Conservation (phyloP, 352 stramenopile genomes). For the Phytophthora europaea region DNA sequence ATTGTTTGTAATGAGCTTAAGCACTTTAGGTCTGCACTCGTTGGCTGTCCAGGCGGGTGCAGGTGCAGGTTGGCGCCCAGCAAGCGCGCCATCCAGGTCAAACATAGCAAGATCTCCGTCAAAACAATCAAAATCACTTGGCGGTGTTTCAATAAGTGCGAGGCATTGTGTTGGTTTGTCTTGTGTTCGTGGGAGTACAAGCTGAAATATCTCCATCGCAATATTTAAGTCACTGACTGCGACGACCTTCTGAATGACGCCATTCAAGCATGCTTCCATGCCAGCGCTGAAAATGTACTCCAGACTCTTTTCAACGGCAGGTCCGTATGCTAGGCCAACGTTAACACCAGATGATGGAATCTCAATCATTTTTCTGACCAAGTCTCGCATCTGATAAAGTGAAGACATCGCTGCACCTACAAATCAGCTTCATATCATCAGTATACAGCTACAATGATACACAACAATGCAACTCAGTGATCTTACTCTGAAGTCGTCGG, state of each 20-base stretch:
- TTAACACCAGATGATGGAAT: slow-evolving; percentile 24
- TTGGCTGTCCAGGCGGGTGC: slow-evolving; percentile 34
- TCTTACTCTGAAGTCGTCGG: slow-evolving; percentile 48
- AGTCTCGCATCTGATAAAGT: slow-evolving; percentile 57
- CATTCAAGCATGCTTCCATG: slow-evolving; percentile 58
- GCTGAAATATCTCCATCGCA: slow-evolving; percentile 66
- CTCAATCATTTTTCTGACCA: slow-evolving; percentile 43
- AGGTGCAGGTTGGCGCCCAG: not conserved
- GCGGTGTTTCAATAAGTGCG: slow-evolving; percentile 8
- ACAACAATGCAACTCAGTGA: not conserved
- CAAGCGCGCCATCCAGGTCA: slow-evolving; percentile 47
- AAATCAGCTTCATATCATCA: slow-evolving; percentile 6
- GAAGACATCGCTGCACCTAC: slow-evolving; percentile 47
- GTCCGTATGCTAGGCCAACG: slow-evolving; percentile 23
- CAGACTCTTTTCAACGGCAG: slow-evolving; percentile 50
- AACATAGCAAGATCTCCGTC: slow-evolving; percentile 56
- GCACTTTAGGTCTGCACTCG: slow-evolving; percentile 32
- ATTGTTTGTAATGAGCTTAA: slow-evolving; percentile 43
- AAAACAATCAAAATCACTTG: slow-evolving; percentile 65
- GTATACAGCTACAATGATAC: not conserved
- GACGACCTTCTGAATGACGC: slow-evolving; percentile 43
- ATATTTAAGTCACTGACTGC: slow-evolving; percentile 48
- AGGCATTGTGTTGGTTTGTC: slow-evolving; percentile 43
- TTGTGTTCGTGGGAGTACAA: slow-evolving; percentile 44
- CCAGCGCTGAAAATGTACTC: slow-evolving; percentile 53